Evolutionary conservation across 176 grass and related monocot species (phyloP).

Genomic region (Rhipidocladum racemiflorum): DNA sequence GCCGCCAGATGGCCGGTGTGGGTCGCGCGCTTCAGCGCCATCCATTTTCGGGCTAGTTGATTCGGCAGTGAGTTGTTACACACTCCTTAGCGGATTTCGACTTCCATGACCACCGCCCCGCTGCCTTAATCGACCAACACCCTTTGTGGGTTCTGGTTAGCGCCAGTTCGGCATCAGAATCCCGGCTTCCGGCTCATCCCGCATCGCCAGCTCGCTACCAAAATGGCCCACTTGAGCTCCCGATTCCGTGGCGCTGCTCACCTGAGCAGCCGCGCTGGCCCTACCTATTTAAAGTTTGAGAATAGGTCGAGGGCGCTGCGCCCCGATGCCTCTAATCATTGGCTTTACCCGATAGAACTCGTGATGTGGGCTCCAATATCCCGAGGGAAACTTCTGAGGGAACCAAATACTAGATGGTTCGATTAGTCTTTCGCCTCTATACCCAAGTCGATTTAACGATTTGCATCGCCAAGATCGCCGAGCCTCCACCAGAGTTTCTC

Average conservation of each 20-base stretch:
- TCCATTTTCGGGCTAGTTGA: conserved; percentile 59
- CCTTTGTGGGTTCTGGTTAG: conserved; percentile 58
- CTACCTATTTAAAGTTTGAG: conserved; percentile 37
- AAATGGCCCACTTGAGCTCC: conserved; percentile 52
- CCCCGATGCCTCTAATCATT: conserved; percentile 31
- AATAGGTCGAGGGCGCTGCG: conserved; percentile 29
- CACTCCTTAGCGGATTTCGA: conserved; percentile 76
- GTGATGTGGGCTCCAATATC: conserved; percentile 42
- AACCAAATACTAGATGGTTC: conserved; percentile 65
- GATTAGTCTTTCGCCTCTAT: conserved; percentile 84
- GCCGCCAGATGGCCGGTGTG: too few relatives aligned
- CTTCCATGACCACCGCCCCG: conserved; percentile 38
- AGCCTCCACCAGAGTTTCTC: conserved; percentile 86
- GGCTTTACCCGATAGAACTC: conserved; percentile 17
- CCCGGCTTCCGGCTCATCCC: conserved; percentile 35
- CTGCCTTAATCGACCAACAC: conserved; percentile 60
- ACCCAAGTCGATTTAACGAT: conserved; percentile 76
- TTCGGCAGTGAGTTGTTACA: conserved; percentile 82
- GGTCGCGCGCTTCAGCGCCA: too few relatives aligned
- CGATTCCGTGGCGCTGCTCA: conserved; percentile 4
- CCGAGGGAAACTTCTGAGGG: conserved; percentile 50
- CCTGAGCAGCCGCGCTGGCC: not conserved
- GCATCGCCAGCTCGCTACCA: conserved; percentile 32
- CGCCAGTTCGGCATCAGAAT: too few relatives aligned
- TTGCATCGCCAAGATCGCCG: conserved; percentile 82